Evolutionary conservation across 148 eudicot genomes (phyloP).

Genomic region (Spergularia marina): DNA sequence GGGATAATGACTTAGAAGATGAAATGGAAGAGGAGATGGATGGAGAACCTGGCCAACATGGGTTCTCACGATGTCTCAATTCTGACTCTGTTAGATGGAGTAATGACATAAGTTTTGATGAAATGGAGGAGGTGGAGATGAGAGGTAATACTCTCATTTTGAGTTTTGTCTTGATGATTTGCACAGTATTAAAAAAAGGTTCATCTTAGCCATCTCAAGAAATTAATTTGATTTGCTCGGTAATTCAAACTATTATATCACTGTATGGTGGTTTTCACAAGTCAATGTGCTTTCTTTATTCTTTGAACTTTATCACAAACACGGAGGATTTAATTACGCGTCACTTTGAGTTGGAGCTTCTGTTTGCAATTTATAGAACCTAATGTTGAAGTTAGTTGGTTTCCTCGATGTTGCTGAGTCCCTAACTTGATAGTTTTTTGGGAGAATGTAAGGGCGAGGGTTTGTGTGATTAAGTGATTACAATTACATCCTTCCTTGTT

Average conservation of each 20-base stretch:
- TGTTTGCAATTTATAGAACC: not conserved
- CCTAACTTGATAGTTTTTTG: too few relatives aligned
- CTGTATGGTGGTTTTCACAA: not conserved
- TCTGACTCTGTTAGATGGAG: conserved; percentile 25
- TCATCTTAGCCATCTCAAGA: too few relatives aligned
- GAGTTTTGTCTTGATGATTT: conserved; percentile 8
- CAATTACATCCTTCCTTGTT: too few relatives aligned
- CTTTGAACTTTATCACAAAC: not conserved
- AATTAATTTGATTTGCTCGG: too few relatives aligned
- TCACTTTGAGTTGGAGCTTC: not conserved
- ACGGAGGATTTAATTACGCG: not conserved
- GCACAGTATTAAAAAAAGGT: not conserved
- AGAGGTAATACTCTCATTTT: conserved; percentile 28
- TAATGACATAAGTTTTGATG: conserved; percentile 32
- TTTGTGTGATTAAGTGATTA: too few relatives aligned
- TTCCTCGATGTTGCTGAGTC: too few relatives aligned
- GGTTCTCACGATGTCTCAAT: conserved; percentile 8
- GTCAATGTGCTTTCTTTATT: not conserved
- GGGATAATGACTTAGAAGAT: conserved; percentile 31
- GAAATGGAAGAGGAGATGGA: conserved; percentile 28
- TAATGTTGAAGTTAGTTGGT: too few relatives aligned
- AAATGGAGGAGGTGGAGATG: conserved; percentile 37
- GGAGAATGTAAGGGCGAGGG: too few relatives aligned
- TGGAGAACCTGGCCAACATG: conserved; percentile 3
- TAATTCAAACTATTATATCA: not conserved